phyloP scores from a whole-genome alignment of 2,329 filamentous ascomycete genomes.

The Hansfordia pulvinata region DNA sequence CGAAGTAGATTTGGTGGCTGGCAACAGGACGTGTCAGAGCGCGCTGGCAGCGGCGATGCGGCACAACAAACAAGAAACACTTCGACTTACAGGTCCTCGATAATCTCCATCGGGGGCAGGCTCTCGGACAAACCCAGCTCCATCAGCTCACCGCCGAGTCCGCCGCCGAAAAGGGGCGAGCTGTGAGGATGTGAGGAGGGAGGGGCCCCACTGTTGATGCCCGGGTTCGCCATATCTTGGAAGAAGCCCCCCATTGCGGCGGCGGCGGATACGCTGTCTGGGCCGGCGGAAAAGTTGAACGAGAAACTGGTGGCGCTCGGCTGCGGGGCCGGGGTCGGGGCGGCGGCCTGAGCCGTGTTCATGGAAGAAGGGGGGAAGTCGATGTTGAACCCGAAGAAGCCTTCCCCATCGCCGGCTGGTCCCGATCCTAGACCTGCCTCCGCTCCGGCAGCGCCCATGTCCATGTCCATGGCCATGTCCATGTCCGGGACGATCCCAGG shows the following conservation, averaged over 20 bases:
- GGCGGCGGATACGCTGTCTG: no score
- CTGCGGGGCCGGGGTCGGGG: constrained; percentile 7
- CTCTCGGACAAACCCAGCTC: constrained; percentile 62
- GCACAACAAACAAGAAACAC: neutral
- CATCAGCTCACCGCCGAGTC: constrained; percentile 64
- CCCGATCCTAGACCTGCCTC: no score
- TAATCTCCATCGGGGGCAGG: constrained; percentile 62
- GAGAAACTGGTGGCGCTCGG: constrained; percentile 5
- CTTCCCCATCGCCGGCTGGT: no score
- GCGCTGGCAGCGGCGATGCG: neutral
- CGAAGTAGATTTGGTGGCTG: constrained; percentile 65
- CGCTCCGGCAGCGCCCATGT: no score
- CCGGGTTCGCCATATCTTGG: constrained; percentile 2
- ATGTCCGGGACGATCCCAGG: no score
- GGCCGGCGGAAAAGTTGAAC: no score
- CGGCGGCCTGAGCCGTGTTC: constrained; percentile 5
- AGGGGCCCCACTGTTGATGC: constrained; percentile 16
- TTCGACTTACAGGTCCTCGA: constrained; percentile 73
- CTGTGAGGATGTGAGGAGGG: no score
- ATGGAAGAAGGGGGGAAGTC: no score
- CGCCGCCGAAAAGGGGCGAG: no score
- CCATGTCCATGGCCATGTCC: no score
- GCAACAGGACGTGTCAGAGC: constrained; percentile 5
- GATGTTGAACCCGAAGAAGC: constrained; percentile 6
- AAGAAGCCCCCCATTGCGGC: no score